Evolutionary conservation across 495 filamentous ascomycete species (phyloP).

Genomic region (Chaetomidium leptoderma): DNA sequence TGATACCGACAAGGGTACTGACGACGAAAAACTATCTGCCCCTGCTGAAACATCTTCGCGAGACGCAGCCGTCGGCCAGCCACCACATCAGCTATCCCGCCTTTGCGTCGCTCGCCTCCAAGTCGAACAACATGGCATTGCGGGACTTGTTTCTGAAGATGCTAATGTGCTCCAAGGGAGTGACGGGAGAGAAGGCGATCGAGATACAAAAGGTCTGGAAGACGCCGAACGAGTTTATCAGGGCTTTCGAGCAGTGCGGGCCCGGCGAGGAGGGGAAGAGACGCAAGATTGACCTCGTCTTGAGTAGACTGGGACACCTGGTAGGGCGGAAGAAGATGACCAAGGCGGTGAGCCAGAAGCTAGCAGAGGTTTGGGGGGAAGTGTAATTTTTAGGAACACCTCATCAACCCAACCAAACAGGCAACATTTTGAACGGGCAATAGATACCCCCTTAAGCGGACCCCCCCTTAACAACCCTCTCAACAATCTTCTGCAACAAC

Average conservation of each 20-base stretch:
- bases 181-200: conserved; percentile 77
- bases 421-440: too few relatives aligned
- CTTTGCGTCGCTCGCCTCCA: conserved; percentile 67
- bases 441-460: conserved; percentile 32
- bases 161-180: conserved; percentile 75
- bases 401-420: background rate
- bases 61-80: conserved; percentile 42
- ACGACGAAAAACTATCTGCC: conserved; percentile 69
- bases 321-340: conserved; percentile 66
- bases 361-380: conserved; percentile 69
- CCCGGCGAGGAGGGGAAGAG: conserved; percentile 43
- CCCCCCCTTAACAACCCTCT: conserved; percentile 69
- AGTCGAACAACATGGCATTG: conserved; percentile 68
- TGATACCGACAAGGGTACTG: conserved; percentile 64
- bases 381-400: background rate
- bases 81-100: conserved; percentile 68
- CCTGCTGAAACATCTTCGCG: conserved; percentile 53
- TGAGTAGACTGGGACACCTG: conserved; percentile 48
- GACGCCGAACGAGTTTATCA: conserved; percentile 65
- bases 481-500: conserved; percentile 80
- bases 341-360: conserved; percentile 59
- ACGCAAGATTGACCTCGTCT: conserved; percentile 51
- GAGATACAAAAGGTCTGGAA: conserved; percentile 74
- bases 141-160: conserved; percentile 79
- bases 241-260: conserved; percentile 57